A percentile compares a stretch with the other conserved stretches of the same genome.
Evolutionary conservation across 208 protist genomes (phyloP).

Genomic region (Leishmania amazonensis): DNA sequence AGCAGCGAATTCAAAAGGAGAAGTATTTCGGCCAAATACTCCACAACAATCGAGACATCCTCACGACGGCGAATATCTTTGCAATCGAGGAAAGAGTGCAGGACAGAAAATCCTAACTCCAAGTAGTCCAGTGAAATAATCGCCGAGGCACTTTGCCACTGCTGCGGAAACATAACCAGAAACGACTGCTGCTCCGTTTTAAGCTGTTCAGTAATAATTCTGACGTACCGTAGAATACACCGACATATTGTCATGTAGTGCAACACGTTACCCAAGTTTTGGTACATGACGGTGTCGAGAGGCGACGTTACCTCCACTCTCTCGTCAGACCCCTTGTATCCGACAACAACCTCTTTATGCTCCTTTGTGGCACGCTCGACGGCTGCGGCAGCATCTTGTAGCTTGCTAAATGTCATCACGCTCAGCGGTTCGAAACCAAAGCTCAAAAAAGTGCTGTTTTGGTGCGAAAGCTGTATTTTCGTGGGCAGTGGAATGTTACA

Average conservation of each 20-base stretch:
- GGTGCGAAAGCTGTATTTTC: conserved; percentile 79
- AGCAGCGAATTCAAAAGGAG: conserved; percentile 75
- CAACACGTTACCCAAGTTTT: conserved; percentile 50
- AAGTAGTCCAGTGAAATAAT: conserved; percentile 80
- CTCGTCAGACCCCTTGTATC: conserved; percentile 69
- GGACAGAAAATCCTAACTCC: conserved; percentile 60
- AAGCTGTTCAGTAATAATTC: conserved; percentile 58
- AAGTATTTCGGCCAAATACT: conserved; percentile 77
- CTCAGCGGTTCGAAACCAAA: conserved; percentile 86
- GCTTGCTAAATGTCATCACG: conserved; percentile 54
- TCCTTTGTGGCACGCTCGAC: conserved; percentile 68
- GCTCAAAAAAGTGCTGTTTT: conserved; percentile 78
- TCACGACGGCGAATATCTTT: conserved; percentile 62
- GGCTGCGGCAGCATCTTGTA: conserved; percentile 38
- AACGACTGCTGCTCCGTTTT: conserved; percentile 45
- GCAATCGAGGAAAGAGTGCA: conserved; percentile 68
- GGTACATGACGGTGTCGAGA: conserved; percentile 56
- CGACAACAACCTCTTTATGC: conserved; percentile 60
- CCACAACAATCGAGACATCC: conserved; percentile 55
- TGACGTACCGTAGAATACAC: conserved; percentile 69
- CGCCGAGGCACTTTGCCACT: conserved; percentile 76
- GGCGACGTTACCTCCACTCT: conserved; percentile 59
- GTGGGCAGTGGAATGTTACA: conserved; percentile 77
- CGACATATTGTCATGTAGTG: conserved; percentile 72
- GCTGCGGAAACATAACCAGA: conserved; percentile 61